These are phyloP conservation scores for Linum usitatissimum DNA, from an alignment of 345 rosid species.

Conservation along the genomic window DNA sequence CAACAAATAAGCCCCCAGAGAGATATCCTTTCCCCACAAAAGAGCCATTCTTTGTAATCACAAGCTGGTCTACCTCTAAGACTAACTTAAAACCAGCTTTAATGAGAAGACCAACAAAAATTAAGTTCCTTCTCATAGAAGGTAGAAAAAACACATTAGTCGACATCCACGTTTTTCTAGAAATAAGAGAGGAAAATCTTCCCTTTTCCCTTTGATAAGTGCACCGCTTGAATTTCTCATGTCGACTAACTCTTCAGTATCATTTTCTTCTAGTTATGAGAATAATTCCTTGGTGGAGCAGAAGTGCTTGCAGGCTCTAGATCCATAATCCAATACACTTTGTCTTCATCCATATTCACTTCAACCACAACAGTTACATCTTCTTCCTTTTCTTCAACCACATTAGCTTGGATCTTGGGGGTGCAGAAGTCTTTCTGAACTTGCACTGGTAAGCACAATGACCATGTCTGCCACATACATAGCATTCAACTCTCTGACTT, in stretches of 20 bases:
- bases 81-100: neutral
- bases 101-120: neutral
- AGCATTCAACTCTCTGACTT: neutral
- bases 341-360: neutral
- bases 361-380: neutral
- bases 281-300: neutral
- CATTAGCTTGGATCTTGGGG: neutral
- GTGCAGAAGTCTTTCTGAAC: neutral
- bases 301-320: neutral
- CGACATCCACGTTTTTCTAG: neutral
- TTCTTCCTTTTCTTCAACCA: neutral
- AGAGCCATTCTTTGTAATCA: neutral
- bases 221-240: neutral
- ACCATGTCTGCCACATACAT: neutral
- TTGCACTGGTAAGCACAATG: neutral
- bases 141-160: neutral
- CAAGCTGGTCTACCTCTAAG: neutral
- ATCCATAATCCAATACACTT: neutral
- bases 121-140: neutral
- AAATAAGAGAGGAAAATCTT: neutral
- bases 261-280: neutral
- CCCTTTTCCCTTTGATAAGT: neutral
- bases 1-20: neutral
- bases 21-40: constrained; percentile 2
- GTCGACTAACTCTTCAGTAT: neutral